Evolutionary conservation across 2,329 filamentous ascomycete genomes (phyloP), one percentile per base, ranked within the genome.

Genomic region (Cadophora sp.): DNA sequence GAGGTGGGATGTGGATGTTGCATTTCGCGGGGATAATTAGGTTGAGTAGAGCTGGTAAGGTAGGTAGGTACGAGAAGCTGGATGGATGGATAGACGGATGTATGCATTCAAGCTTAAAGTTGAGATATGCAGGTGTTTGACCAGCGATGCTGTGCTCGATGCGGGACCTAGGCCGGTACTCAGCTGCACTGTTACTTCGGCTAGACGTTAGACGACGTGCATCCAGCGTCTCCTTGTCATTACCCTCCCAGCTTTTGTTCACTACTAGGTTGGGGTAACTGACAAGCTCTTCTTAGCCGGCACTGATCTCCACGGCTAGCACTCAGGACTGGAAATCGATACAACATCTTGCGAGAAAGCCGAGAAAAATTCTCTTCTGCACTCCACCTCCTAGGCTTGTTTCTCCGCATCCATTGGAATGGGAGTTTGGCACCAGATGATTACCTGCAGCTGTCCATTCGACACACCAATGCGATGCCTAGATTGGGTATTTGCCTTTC

Each of bases 191-290:
- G 41, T 33, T 27, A 48, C 41, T 60, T 60, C 22, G 58, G 56
- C 58, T 20, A 48, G 39, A 60, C 41, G 41, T 60, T 60, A 60
- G 43, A 60, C 58, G 43, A 60, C 58, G 58, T 60, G 58, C 58
- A 60, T 60, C 20, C 36, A 48, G 14, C 8, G 16, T 47, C 24
- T 18, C 58, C 16, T 48, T 48, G 14, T 36, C 16, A 18, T 18
- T 4, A 13, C 27, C 11, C 6, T 56, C 27, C n/a, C 51, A 5
- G 27, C 13, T 60, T 48, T 8, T 33, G 24, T 18, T 33, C 20
- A 58, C 22, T n/a, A 24, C 55, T 58, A 58, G 33, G 13, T 41
- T 18, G 20, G 20, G 33, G 36, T 14, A 39, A 16, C n/a, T 58
- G 20, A 58, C 20, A 58, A 58, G 55, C 33, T 43, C 55, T 45